Evolutionary conservation across 768 basidiomycete genomes (phyloP), one percentile per base, ranked within the genome.

Genomic region (Mycena venus): DNA sequence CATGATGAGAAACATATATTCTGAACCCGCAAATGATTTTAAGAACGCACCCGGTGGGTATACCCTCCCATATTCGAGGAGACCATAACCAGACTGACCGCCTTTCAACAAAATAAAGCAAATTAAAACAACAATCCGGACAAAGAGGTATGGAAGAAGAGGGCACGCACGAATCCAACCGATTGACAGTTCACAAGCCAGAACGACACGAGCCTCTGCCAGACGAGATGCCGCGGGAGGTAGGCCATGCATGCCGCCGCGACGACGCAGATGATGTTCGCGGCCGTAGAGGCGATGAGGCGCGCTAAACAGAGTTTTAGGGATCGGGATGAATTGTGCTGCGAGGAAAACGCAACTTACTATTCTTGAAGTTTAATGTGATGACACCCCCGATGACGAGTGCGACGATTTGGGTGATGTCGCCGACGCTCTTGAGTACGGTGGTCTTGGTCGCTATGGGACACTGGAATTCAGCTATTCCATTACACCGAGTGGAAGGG

Each of bases 61-160:
- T 76, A 78, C 17, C 77, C 77, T 27, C 77, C 75, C 77, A 78
- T 78, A 51, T 78, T 78, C 34, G 77, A 78, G 4, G 72, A 76
- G 21, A 76, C 75, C 77, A 78, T 78, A 17, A 78, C 77, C 51
- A 78, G 42, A 17, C 77, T 65, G 6, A 47, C 71, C 15, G 74
- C 72, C 75, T 72, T n/a, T n/a, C n/a, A n/a, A 19, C 6, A 3
- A 19, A 1, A 36, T 27, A 4, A 44, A 2, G 7, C 11, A 7
- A 23, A 31, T 51, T 19, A n/a, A 4, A 6, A 51, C n/a, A n/a
- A n/a, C n/a, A 27, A 23, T 17, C 40, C 40, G 40, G 19, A 5
- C 44, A 19, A 44, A 51, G 27, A 51, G 23, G 36, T 15, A 38
- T 38, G 36, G 15, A 11, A 3, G 11, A 19, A 34, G 11, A 27